Conservation (phyloP, 176 grass and related monocot species). For the Cymbopogon citratus region DNA sequence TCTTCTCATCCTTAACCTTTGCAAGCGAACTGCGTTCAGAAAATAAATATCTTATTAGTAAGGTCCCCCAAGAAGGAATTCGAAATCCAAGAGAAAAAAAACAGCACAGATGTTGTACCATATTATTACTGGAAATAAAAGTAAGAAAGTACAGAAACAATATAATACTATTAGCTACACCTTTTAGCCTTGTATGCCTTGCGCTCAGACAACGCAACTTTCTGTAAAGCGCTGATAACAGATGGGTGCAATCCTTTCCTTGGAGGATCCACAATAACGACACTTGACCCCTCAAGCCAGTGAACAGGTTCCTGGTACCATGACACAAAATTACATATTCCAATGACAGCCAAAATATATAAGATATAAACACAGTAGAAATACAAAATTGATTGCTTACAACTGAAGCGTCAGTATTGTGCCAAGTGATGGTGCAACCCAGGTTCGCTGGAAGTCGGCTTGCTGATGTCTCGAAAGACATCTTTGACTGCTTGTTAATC, state of each 20-base stretch:
- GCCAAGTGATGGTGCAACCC: conserved; percentile 84
- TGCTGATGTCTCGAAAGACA: conserved; percentile 85
- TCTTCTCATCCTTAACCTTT: conserved; percentile 90
- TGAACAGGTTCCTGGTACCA: conserved; percentile 71
- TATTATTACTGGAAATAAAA: conserved; percentile 16
- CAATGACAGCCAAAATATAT: conserved; percentile 24
- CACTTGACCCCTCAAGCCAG: conserved; percentile 79
- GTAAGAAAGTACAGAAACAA: background rate
- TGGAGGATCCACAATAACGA: conserved; percentile 92
- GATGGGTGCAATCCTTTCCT: conserved; percentile 91
- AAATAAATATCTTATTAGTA: conserved; percentile 18
- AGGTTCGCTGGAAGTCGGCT: conserved; percentile 69
- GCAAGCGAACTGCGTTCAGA: conserved; percentile 47
- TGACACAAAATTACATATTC: conserved; percentile 29
- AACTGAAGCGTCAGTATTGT: conserved; percentile 89
- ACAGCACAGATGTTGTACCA: conserved; percentile 1
- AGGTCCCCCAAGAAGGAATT: background rate
- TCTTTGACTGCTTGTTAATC: conserved; percentile 87
- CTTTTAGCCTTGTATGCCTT: conserved; percentile 62
- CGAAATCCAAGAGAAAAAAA: background rate
- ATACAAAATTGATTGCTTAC: conserved; percentile 46
- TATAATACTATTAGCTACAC: conserved; percentile 28
- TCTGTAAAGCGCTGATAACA: conserved; percentile 69
- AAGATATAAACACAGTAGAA: conserved; percentile 18
- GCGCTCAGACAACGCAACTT: conserved; percentile 54